These are phyloP conservation scores for Aspergillus aculeatinus DNA, from an alignment of 2,329 filamentous ascomycete genomes.

Conservation along the genomic window DNA sequence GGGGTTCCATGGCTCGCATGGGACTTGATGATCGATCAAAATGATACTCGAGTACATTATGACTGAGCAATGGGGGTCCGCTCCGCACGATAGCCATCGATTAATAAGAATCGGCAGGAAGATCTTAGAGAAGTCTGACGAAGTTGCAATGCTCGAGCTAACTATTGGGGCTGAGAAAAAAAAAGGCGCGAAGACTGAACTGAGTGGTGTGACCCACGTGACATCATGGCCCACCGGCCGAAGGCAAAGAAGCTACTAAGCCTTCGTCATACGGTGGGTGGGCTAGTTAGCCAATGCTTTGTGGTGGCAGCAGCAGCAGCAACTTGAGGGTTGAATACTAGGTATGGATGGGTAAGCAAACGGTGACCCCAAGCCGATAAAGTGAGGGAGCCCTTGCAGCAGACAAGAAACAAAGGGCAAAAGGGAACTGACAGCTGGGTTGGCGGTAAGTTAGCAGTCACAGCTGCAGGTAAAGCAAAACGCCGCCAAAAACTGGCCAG, in stretches of 20 bases:
- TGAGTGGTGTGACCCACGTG: conserved; percentile 21
- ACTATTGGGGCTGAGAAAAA: not conserved
- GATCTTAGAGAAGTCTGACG: not conserved
- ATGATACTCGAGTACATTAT: not conserved
- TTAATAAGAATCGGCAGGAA: not conserved
- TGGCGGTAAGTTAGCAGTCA: not conserved
- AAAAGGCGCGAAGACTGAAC: not conserved
- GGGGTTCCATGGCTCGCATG: not conserved
- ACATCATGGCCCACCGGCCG: conserved; percentile 19
- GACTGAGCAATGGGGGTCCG: conserved; percentile 1
- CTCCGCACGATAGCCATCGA: not conserved
- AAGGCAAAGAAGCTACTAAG: conserved; percentile 4
- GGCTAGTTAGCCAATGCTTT: not conserved
- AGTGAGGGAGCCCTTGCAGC: conserved; percentile 6
- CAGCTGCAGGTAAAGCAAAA: not conserved
- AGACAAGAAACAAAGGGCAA: not conserved
- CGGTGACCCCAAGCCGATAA: conserved; percentile 2
- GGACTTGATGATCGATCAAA: not conserved
- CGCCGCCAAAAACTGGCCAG: not conserved
- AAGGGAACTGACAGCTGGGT: conserved; percentile 1
- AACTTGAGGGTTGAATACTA: not conserved
- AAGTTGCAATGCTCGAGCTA: not conserved
- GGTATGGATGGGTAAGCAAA: not conserved
- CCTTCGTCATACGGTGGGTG: conserved; percentile 14
- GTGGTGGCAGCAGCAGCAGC: not conserved